Percentiles rank a stretch among this genome's conserved stretches.
These are phyloP conservation scores for Chlorella variabilis DNA, from an alignment of 163 green algal genomes.

Conservation along the genomic window DNA sequence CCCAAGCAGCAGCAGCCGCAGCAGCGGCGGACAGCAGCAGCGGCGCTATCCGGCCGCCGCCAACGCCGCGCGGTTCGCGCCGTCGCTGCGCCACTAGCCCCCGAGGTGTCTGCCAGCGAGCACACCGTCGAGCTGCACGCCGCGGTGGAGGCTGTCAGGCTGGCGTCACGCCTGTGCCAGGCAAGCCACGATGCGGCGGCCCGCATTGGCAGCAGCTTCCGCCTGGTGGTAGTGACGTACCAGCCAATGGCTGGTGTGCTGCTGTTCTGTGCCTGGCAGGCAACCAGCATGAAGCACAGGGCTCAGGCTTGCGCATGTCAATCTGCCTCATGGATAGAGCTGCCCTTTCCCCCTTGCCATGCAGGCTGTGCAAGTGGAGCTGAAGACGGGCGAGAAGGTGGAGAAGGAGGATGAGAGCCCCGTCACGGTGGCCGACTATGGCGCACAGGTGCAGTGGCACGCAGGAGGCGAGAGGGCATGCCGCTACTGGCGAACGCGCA, in stretches of 20 bases:
- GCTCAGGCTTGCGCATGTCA: too few species aligned
- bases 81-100: constrained; percentile 6
- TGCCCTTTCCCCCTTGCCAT: too few species aligned
- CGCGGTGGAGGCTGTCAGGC: constrained; percentile 67
- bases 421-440: constrained; percentile 95
- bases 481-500: too few species aligned
- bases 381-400: constrained; percentile 65
- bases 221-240: neutral
- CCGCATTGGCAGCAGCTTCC: neutral
- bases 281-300: too few species aligned
- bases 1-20: too few species aligned
- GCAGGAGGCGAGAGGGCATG: too few species aligned
- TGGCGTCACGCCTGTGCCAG: constrained; percentile 76
- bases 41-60: neutral
- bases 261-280: too few species aligned
- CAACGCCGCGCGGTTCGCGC: neutral
- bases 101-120: neutral
- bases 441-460: constrained; percentile 52
- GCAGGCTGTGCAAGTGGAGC: constrained; percentile 76
- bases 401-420: constrained; percentile 88
- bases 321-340: too few species aligned
- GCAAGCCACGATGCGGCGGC: constrained; percentile 40
- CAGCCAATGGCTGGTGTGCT: too few species aligned
- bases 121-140: constrained; percentile 56
- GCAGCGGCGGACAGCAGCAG: neutral